phyloP scores from a whole-genome alignment of 2,329 filamentous ascomycete species.

The Davidsoniella australis region DNA sequence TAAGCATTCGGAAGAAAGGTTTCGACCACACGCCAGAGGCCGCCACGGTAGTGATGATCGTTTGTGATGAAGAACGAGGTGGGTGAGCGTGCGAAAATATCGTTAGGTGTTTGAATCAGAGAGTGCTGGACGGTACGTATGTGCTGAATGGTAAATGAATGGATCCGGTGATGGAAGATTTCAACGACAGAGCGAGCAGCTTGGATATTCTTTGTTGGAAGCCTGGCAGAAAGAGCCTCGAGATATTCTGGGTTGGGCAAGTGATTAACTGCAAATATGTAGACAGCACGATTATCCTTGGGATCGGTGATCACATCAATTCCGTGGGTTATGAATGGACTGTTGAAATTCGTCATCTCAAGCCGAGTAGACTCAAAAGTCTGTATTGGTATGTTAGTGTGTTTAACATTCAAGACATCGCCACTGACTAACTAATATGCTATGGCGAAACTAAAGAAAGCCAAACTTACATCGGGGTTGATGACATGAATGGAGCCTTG shows the following conservation, averaged over 20 bases:
- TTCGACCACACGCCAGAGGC: slow-evolving; percentile 30
- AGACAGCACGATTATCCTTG: slow-evolving; percentile 26
- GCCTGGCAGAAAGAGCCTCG: slow-evolving; percentile 5
- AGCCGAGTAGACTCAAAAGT: slow-evolving; percentile 29
- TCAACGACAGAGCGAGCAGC: slow-evolving; percentile 33
- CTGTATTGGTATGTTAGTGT: slow-evolving; percentile 16
- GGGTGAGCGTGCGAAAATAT: slow-evolving; percentile 31
- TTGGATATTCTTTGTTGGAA: slow-evolving; percentile 14
- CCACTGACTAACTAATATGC: neutral
- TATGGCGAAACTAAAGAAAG: neutral
- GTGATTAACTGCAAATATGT: slow-evolving; percentile 45
- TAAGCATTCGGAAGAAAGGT: slow-evolving; percentile 23
- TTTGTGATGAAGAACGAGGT: slow-evolving; percentile 41
- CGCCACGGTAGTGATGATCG: slow-evolving; percentile 37
- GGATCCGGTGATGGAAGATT: slow-evolving; percentile 36
- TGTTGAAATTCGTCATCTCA: slow-evolving; percentile 31
- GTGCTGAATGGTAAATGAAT: slow-evolving; percentile 25
- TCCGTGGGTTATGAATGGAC: slow-evolving; percentile 40
- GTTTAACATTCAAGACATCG: neutral
- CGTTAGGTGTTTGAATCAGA: slow-evolving; percentile 40
- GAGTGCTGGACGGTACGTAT: slow-evolving; percentile 36
- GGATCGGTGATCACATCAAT: slow-evolving; percentile 41
- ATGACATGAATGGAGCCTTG: slow-evolving; percentile 34
- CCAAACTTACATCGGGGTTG: slow-evolving; percentile 29
- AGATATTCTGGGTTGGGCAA: slow-evolving; percentile 29